Evolutionary conservation across 2,329 filamentous ascomycete species (phyloP), one percentile per base, ranked within the genome.

Genomic region (Alternaria panax): DNA sequence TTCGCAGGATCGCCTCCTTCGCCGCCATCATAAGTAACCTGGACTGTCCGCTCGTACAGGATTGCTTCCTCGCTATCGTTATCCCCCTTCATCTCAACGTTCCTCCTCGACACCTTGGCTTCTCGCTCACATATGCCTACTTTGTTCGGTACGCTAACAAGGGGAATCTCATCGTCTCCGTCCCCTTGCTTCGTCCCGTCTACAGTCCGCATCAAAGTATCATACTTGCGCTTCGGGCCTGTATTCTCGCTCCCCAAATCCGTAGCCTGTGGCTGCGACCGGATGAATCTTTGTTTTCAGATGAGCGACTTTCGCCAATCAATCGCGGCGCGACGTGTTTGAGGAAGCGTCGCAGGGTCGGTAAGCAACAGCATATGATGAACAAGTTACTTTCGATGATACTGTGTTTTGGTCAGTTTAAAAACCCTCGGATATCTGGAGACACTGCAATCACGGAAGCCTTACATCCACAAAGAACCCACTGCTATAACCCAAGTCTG

Each of bases 381-480:
- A 81, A 74, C 0, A 81, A 69, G 38, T 82, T 81, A 0, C 72
- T 66, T 57, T 82, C 80, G 34, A 81, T 65, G 38, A 79, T 69
- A 1, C 77, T 79, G 22, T 28, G 20, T 30, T 25, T 18, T 34
- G 34, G 11, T 60, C 4, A 60, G 50, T 58, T 46, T n/a, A 28
- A 2, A 18, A 18, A 1, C 7, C 27, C 14, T 8, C 14, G 22
- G 25, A 27, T n/a, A 25, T 38, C 18, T 4, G 9, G 20, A 20
- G 43, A 25, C 32, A 24, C 9, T n/a, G 9, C 20, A 14, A 52
- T 25, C 12, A 32, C 22, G 22, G 25, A 24, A 47, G 32, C 14
- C 56, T 60, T 55, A 65, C 63, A 65, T 64, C 63, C 63, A 65
- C 4, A 65, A 27, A 41, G 34, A 48, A 8, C 57, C 60, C 22